Conservation (phyloP, 1,284 basidiomycete genomes). For the Phlebopus sp. region DNA sequence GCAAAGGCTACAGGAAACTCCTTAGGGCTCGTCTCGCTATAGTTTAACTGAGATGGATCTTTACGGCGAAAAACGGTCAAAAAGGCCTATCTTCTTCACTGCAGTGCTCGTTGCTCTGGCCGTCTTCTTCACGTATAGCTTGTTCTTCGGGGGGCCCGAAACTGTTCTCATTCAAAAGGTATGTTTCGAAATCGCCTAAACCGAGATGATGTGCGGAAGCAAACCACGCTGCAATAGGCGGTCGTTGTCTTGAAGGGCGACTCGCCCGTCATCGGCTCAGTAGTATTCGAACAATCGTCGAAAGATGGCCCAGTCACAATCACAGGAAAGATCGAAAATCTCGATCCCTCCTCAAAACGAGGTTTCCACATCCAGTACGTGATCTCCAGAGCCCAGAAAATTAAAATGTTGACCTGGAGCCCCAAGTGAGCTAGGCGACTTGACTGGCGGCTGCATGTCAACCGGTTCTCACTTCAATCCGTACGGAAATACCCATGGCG, state of each 20-base stretch:
- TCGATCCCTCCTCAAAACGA: constrained; percentile 56
- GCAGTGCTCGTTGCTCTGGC: constrained; percentile 10
- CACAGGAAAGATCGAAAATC: constrained; percentile 58
- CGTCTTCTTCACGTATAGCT: constrained; percentile 20
- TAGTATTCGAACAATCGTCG: constrained; percentile 61
- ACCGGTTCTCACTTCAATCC: constrained; percentile 81
- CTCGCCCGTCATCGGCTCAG: constrained; percentile 57
- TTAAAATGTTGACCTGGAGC: background rate
- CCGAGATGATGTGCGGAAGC: background rate
- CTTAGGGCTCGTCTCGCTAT: background rate
- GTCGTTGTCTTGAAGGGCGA: constrained; percentile 65
- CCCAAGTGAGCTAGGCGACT: constrained; percentile 65
- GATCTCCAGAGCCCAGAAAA: constrained; percentile 4
- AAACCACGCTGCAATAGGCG: constrained; percentile 38
- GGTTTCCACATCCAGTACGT: constrained; percentile 81
- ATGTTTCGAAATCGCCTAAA: background rate
- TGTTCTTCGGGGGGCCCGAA: constrained; percentile 19
- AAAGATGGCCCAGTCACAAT: constrained; percentile 56
- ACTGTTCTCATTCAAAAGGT: constrained; percentile 23
- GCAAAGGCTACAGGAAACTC: no score
- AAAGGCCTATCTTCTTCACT: constrained; percentile 17
- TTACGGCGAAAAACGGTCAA: constrained; percentile 20
- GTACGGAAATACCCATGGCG: constrained; percentile 62
- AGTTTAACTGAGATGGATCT: constrained; percentile 19
- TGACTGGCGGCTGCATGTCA: constrained; percentile 65